Evolutionary conservation across 2,329 filamentous ascomycete genomes (phyloP).

Genomic region (Teratosphaeria nubilosa): DNA sequence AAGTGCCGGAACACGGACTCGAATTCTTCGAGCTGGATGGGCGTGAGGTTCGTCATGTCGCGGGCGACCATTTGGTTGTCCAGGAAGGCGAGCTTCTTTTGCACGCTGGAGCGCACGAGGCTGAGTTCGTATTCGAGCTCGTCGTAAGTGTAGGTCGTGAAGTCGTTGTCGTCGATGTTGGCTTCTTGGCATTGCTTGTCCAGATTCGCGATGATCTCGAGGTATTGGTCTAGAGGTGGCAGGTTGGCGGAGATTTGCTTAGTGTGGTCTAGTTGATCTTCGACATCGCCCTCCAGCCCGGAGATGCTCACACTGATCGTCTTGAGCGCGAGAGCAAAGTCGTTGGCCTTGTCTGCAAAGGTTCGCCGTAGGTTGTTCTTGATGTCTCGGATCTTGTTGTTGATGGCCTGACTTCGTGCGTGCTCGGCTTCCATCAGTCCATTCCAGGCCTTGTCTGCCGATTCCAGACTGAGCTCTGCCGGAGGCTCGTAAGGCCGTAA

Average conservation of each 20-base stretch:
- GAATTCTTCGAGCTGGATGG: slow-evolving; percentile 96
- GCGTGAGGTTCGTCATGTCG: slow-evolving; percentile 97
- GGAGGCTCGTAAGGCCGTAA: slow-evolving; percentile 86
- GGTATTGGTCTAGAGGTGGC: slow-evolving; percentile 78
- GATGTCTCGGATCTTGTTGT: slow-evolving; percentile 97
- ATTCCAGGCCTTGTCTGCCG: slow-evolving; percentile 74
- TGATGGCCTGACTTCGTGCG: slow-evolving; percentile 82
- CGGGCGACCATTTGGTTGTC: slow-evolving; percentile 98
- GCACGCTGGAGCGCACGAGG: slow-evolving; percentile 80
- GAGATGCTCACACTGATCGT: slow-evolving; percentile 92
- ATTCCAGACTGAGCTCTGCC: slow-evolving; percentile 67
- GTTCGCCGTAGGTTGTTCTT: slow-evolving; percentile 87
- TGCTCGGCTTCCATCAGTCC: slow-evolving; percentile 74
- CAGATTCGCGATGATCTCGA: slow-evolving; percentile 75
- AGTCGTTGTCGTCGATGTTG: slow-evolving; percentile 98
- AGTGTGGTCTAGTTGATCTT: slow-evolving; percentile 86
- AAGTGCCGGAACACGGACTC: slow-evolving; percentile 98
- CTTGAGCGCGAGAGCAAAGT: slow-evolving; percentile 90
- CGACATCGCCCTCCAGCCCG: slow-evolving; percentile 91
- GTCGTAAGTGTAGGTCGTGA: slow-evolving; percentile 98
- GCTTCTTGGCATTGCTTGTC: slow-evolving; percentile 88
- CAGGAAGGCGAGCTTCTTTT: slow-evolving; percentile 92
- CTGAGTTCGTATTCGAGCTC: slow-evolving; percentile 89
- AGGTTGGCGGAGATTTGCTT: slow-evolving; percentile 75
- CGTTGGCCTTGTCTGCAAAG: slow-evolving; percentile 96